Evolutionary conservation across 2,329 filamentous ascomycete species (phyloP), one percentile per base, ranked within the genome.

Genomic region (Nemania sp.): DNA sequence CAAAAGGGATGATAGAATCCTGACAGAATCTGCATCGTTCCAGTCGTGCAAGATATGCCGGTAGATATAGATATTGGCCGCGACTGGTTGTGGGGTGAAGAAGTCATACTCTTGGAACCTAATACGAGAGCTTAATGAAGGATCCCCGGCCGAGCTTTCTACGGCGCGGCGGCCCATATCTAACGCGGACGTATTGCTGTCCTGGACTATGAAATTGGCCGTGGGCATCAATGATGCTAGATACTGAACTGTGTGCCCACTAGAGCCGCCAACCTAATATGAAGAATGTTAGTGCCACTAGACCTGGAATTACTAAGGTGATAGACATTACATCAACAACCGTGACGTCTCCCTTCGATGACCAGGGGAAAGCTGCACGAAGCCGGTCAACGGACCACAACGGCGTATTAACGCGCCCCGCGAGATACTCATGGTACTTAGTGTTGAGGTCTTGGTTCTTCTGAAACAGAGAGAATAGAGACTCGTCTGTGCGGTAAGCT

Each of bases 321-420:
- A 26, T 35, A 27, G n/a, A 52, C 64, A 47, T n/a, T 60, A 69
- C 69, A 61, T 71, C 69, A 13, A 69, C 62, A 2, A 71, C 57
- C 43, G 61, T 67, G 18, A 65, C 62, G 18, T 62, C 65, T 18
- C 69, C 64, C 49, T 52, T 49, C 43, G 69, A 71, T 20, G 52
- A 57, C 69, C 69, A 71, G n/a, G 69, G 67, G 61, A 64, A 71
- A 26, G 69, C 69, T 24, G 52, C 61, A 26, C 67, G 64, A 22
- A 71, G 53, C 15, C 69, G 69, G 56, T 69, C 69, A 47, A 71
- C 57, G 18, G 69, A 71, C 69, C 67, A 71, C n/a, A 71, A 8
- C 7, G 66, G 64, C 1, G 61, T 69, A 43, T 53, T 63, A 15
- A 62, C 57, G 43, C 69, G 59, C 18, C 64, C 67, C 4, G 51